A percentile compares a stretch with the other conserved stretches of the same genome.
These are phyloP conservation scores for Ceratocystis harringtonii DNA, from an alignment of 2,329 filamentous ascomycete species.

Conservation along the genomic window DNA sequence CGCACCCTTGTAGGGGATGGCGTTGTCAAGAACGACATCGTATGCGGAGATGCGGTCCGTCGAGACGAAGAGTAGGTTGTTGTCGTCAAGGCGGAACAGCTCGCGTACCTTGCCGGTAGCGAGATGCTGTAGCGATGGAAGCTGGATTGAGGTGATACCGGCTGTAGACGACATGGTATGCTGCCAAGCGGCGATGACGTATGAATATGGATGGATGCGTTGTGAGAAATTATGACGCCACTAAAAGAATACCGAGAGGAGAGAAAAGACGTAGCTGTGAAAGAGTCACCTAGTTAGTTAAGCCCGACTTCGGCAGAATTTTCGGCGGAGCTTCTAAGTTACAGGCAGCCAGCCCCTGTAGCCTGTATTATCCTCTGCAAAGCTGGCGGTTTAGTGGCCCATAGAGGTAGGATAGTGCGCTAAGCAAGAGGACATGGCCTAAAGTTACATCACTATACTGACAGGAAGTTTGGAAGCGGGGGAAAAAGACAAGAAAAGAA, in stretches of 20 bases:
- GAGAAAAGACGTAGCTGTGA: not conserved
- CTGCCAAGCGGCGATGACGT: not conserved
- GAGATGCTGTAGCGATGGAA: slow-evolving; percentile 26
- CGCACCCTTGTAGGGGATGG: slow-evolving; percentile 38
- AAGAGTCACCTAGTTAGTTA: slow-evolving; percentile 8
- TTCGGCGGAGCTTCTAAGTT: not conserved
- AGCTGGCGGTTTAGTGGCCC: not conserved
- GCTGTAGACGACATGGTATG: slow-evolving; percentile 13
- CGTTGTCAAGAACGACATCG: slow-evolving; percentile 76
- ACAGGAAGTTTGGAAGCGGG: too few species aligned
- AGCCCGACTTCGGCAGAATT: slow-evolving; percentile 11
- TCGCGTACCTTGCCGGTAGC: slow-evolving; percentile 59
- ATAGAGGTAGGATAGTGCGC: not conserved
- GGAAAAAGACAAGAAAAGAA: too few species aligned
- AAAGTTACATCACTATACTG: too few species aligned
- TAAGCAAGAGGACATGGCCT: not conserved
- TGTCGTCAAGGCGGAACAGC: slow-evolving; percentile 49
- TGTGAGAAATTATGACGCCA: slow-evolving; percentile 8
- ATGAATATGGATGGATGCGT: not conserved
- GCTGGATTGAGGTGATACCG: slow-evolving; percentile 22
- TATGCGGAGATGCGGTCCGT: slow-evolving; percentile 90
- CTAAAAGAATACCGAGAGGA: not conserved
- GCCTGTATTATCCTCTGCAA: not conserved
- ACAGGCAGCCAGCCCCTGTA: not conserved
- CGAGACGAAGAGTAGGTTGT: slow-evolving; percentile 63